Evolutionary conservation across 1,284 basidiomycete genomes (phyloP).

Genomic region (Gymnopus androsaceus): DNA sequence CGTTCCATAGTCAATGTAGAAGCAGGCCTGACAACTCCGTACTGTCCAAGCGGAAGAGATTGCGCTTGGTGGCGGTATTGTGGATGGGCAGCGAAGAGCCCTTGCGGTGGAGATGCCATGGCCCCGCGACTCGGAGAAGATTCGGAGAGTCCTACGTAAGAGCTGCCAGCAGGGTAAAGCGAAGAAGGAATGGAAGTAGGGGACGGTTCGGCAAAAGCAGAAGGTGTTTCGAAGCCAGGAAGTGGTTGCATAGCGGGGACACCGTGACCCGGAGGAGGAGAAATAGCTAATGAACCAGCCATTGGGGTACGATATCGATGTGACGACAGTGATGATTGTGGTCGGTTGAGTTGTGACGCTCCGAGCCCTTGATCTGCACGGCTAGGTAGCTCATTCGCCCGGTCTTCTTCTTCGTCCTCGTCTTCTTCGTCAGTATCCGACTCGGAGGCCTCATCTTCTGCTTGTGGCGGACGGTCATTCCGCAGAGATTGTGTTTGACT

Average conservation of each 20-base stretch:
- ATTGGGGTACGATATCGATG: conserved; percentile 77
- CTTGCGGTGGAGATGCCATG: conserved; percentile 32
- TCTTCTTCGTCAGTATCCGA: conserved; percentile 31
- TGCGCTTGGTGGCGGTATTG: conserved; percentile 37
- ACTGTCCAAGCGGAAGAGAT: conserved; percentile 33
- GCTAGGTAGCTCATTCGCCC: conserved; percentile 46
- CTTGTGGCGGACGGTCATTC: conserved; percentile 18
- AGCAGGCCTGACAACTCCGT: conserved; percentile 39
- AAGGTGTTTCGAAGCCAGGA: conserved; percentile 69
- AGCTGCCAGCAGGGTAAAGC: conserved; percentile 37
- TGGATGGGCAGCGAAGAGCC: conserved; percentile 39
- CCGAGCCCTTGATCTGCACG: conserved; percentile 34
- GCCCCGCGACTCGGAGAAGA: conserved; percentile 40
- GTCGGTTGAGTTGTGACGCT: conserved; percentile 49
- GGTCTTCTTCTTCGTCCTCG: conserved; percentile 50
- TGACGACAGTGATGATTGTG: conserved; percentile 72
- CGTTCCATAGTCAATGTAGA: conserved; percentile 60
- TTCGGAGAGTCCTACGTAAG: conserved; percentile 38
- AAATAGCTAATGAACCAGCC: conserved; percentile 57
- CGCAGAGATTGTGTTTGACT: conserved; percentile 3
- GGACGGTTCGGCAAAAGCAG: conserved; percentile 62
- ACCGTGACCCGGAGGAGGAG: conserved; percentile 46
- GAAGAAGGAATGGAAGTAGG: conserved; percentile 43
- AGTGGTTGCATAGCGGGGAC: conserved; percentile 63
- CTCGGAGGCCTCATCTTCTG: conserved; percentile 21